Evolutionary conservation across 208 protist genomes (phyloP).

Genomic region (Trypanosoma caninum): DNA sequence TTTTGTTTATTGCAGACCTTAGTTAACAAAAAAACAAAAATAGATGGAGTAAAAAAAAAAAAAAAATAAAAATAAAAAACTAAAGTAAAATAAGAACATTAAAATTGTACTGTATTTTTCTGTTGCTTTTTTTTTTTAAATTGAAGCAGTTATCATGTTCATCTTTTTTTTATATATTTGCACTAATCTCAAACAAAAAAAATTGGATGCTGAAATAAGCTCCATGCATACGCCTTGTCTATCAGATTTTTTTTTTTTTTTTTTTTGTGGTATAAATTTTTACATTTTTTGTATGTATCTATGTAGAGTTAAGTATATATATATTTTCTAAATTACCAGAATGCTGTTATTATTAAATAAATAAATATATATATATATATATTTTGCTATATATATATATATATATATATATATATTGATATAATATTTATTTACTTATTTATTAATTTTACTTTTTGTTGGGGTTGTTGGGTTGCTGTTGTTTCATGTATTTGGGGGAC

Average conservation of each 20-base stretch:
- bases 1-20: no score
- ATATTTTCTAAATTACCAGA: not conserved
- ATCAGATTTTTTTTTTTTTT: not conserved
- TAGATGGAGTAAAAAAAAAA: not conserved
- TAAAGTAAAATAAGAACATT: not conserved
- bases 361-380: constrained; percentile 12
- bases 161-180: no score
- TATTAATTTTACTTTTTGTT: not conserved
- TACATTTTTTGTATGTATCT: not conserved
- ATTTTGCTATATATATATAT: constrained; percentile 7
- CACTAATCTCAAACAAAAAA: no score
- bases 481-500: not conserved
- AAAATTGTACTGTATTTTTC: not conserved
- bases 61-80: not conserved
- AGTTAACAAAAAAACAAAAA: constrained; percentile 12
- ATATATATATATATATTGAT: constrained; percentile 2
- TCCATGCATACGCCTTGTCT: no score
- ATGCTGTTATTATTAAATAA: no score
- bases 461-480: constrained; percentile 11
- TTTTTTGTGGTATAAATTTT: not conserved
- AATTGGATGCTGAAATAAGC: no score
- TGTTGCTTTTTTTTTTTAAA: no score
- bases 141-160: no score
- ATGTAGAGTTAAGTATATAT: not conserved
- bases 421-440: not conserved